These are phyloP conservation scores for Pythium coloratum DNA, from an alignment of 352 stramenopile genomes.

Conservation along the genomic window DNA sequence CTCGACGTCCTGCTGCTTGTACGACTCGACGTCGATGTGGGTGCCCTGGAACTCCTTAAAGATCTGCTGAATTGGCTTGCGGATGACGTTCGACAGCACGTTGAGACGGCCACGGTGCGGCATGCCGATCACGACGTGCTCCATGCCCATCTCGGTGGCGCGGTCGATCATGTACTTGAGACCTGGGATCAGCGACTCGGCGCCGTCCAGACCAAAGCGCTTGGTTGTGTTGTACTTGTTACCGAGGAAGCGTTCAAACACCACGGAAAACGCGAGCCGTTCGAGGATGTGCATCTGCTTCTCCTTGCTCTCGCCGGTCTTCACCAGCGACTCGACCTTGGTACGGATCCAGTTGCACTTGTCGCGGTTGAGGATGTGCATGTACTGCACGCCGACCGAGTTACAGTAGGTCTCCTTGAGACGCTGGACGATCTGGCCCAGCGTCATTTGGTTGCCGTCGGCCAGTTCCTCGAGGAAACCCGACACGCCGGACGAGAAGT, in stretches of 20 bases:
- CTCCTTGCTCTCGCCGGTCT: conserved; percentile 77
- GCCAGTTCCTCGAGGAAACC: conserved; percentile 87
- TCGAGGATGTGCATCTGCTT: conserved; percentile 98
- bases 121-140: conserved; percentile 99
- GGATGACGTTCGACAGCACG: conserved; percentile 98
- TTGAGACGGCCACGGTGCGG: conserved; percentile 97
- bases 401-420: conserved; percentile 97
- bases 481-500: conserved; percentile 86
- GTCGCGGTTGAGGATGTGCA: conserved; percentile 96
- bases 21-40: conserved; percentile 91
- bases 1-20: conserved; percentile 80
- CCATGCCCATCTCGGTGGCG: conserved; percentile 94
- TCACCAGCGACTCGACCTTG: conserved; percentile 81
- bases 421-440: conserved; percentile 93
- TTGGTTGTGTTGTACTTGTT: conserved; percentile 99
- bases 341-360: conserved; percentile 98
- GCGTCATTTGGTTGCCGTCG: conserved; percentile 84
- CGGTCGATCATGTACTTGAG: conserved; percentile 95
- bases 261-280: conserved; percentile 96
- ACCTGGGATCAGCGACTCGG: conserved; percentile 95
- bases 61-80: conserved; percentile 96
- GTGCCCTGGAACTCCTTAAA: conserved; percentile 92
- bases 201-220: conserved; percentile 98
- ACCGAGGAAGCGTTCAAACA: conserved; percentile 96
- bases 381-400: conserved; percentile 98